phyloP scores from a whole-genome alignment of 768 basidiomycete genomes.

The Ramaria sp. region DNA sequence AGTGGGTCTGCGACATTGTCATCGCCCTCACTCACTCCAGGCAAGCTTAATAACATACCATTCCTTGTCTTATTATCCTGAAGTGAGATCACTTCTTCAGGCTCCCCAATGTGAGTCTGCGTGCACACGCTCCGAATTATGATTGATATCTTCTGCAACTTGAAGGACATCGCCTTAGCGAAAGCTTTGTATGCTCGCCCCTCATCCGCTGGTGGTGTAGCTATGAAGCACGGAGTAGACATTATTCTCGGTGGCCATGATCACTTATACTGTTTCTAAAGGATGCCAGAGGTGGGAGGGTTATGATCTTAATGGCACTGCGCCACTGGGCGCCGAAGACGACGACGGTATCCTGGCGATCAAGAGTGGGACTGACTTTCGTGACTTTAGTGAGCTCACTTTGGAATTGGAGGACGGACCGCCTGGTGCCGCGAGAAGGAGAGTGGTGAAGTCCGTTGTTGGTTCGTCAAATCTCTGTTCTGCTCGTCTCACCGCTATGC shows the following conservation, averaged over 20 bases:
- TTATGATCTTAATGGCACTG: slow-evolving; percentile 39
- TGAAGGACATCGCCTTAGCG: slow-evolving; percentile 57
- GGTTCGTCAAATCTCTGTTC: slow-evolving; percentile 29
- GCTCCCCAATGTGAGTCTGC: slow-evolving; percentile 35
- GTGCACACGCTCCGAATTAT: background rate
- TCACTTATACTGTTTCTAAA: slow-evolving; percentile 67
- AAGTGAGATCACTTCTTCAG: slow-evolving; percentile 16
- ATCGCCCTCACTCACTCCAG: slow-evolving; percentile 81
- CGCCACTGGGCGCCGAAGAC: slow-evolving; percentile 55
- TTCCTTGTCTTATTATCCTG: background rate
- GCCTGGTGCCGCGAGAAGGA: slow-evolving; percentile 49
- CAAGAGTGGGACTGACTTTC: slow-evolving; percentile 87
- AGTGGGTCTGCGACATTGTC: slow-evolving; percentile 67
- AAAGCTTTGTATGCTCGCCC: slow-evolving; percentile 46
- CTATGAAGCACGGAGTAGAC: slow-evolving; percentile 64
- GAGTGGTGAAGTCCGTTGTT: slow-evolving; percentile 48
- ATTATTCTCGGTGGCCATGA: slow-evolving; percentile 84
- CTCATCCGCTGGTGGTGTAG: slow-evolving; percentile 20
- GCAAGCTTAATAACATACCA: slow-evolving; percentile 25
- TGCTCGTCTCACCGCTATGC: slow-evolving; percentile 50
- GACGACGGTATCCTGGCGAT: slow-evolving; percentile 62
- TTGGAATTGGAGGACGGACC: slow-evolving; percentile 54
- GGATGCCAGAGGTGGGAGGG: slow-evolving; percentile 59
- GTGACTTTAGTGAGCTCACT: slow-evolving; percentile 68
- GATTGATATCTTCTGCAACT: slow-evolving; percentile 17